Conservation (phyloP, 73 alveolate species). For the Effrenium voratum region DNA sequence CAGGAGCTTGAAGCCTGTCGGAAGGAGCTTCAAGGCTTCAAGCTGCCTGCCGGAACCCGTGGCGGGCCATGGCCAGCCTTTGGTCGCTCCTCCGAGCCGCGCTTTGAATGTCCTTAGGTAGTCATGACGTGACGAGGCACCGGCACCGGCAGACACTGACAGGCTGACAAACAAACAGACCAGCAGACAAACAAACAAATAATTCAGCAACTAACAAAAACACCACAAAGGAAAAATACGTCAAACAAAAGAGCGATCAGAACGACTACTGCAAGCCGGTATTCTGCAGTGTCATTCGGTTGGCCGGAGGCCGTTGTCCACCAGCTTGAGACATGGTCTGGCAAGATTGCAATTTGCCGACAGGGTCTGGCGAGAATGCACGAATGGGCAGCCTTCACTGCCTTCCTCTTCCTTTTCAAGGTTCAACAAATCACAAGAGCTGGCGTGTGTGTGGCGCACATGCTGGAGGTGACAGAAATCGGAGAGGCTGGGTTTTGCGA, state of each 20-base stretch:
- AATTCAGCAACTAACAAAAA: background rate
- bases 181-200: background rate
- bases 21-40: background rate
- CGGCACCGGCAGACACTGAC: background rate
- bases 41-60: background rate
- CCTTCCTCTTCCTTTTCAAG: no score
- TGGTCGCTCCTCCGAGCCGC: conserved; percentile 76
- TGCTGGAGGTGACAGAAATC: no score
- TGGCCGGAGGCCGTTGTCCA: conserved; percentile 89
- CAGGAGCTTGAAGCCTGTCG: conserved; percentile 97
- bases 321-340: conserved; percentile 84
- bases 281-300: conserved; percentile 83
- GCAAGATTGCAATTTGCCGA: no score
- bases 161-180: background rate
- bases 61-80: background rate
- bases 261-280: background rate
- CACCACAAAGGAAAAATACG: background rate
- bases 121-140: background rate
- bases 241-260: background rate
- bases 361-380: no score
- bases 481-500: no score
- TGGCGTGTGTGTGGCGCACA: no score
- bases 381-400: no score
- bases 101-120: conserved; percentile 60
- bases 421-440: no score